phyloP scores from a whole-genome alignment of 2,329 filamentous ascomycete species.

The Colletotrichum sp. region DNA sequence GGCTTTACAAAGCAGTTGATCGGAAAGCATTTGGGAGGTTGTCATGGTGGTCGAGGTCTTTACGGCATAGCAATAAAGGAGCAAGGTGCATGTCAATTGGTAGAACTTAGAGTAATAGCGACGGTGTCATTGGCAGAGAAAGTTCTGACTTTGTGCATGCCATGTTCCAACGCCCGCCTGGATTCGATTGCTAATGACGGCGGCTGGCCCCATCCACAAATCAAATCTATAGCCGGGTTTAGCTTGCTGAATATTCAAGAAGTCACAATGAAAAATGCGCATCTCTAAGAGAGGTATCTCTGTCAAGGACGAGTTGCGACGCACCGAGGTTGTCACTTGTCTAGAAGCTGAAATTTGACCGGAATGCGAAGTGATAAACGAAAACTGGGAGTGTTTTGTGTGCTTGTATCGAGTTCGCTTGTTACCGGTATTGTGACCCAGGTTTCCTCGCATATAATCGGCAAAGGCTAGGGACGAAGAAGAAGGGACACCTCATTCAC shows the following conservation, averaged over 20 bases:
- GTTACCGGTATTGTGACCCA: background rate
- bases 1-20: background rate
- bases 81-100: background rate
- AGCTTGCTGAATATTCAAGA: background rate
- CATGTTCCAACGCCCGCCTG: background rate
- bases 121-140: background rate
- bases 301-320: background rate
- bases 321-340: background rate
- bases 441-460: too few species aligned
- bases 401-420: background rate
- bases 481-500: too few species aligned
- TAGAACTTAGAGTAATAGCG: background rate
- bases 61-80: background rate
- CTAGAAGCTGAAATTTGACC: background rate
- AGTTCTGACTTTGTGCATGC: background rate
- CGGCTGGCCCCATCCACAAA: fast-evolving
- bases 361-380: background rate
- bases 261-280: fast-evolving
- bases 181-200: background rate
- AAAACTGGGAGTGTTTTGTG: background rate
- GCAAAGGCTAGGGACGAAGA: too few species aligned
- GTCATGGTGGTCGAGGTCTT: fast-evolving
- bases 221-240: background rate
- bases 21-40: background rate
- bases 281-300: background rate